These are phyloP conservation scores for Gnaphalium uliginosum DNA, from an alignment of 129 eudicot species.

Conservation along the genomic window DNA sequence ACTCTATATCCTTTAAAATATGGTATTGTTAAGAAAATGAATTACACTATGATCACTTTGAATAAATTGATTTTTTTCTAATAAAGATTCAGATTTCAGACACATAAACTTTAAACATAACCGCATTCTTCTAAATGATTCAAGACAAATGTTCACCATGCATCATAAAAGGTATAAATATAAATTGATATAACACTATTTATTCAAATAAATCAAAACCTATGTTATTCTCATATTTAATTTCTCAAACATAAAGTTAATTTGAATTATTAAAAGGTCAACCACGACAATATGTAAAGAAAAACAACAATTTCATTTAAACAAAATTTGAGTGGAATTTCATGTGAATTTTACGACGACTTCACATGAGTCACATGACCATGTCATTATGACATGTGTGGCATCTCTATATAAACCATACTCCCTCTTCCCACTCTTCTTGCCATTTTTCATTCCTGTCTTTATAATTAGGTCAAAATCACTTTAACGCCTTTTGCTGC, in stretches of 20 bases:
- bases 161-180: too few relatives aligned
- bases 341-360: conserved; percentile 24
- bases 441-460: conserved; percentile 18
- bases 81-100: too few relatives aligned
- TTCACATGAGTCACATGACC: conserved; percentile 9
- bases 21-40: too few relatives aligned
- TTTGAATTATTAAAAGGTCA: background rate
- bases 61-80: too few relatives aligned
- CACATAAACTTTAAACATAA: too few relatives aligned
- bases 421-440: conserved; percentile 31
- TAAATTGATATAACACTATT: too few relatives aligned
- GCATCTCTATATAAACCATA: conserved; percentile 27
- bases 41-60: too few relatives aligned
- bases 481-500: conserved; percentile 10
- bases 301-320: background rate
- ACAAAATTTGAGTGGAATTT: conserved; percentile 10
- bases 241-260: background rate
- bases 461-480: conserved; percentile 1
- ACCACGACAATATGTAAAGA: background rate
- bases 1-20: too few relatives aligned
- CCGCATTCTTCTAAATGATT: too few relatives aligned
- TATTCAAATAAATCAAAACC: too few relatives aligned
- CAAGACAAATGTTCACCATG: too few relatives aligned
- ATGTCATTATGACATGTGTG: conserved; percentile 15
- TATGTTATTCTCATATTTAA: too few relatives aligned